Base-by-base conservation (phyloP, 257 asterid genomes). In the Solanum arcanum region DNA sequence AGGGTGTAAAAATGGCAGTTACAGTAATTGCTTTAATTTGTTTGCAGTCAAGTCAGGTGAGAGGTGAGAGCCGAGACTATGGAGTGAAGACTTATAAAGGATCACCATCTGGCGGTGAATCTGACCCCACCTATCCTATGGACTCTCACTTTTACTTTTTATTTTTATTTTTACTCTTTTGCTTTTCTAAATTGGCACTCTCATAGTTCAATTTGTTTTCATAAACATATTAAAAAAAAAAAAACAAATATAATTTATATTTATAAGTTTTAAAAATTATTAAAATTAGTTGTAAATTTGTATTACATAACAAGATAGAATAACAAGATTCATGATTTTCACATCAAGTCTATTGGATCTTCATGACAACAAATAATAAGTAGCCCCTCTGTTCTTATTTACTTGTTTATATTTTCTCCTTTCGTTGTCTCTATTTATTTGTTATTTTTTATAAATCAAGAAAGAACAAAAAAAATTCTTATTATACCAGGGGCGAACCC, bases 351-450 rank as follows among this genome's bases (percentile, higher is more conserved):
- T 5, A 1, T 37, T 37, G 39, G 1, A 37, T 5, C 0, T 37
- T 37, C 39, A 37, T 37, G 0, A 0, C 39, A 37, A 37, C 39
- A 37, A 37, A 37, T 37, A 37, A 37, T 1, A 37, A 37, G 39
- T 37, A 37, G 7, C 1, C 7, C 7, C 0, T 37, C 0, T 5
- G 2, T 37, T 37, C 2, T 0, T 1, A 1, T 37, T 37, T 37
- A 6, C 7, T 35, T 35, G 0, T 35, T 1, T 7, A 35, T 35
- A 35, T 4, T 35, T 35, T 1, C 0, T 35, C 1, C 1, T 35
- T 35, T 35, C 0, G 2, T 37, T 37, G 0, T 37, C 7, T 37
- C 0, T 37, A 37, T 6, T 35, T 6, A 37, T 1, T 6, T 37
- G 2, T 37, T 0, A 1, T 5, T 37, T 37, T 37, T 6, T 0